Conservation (phyloP, 2,329 filamentous ascomycete genomes). For the Talaromyces pinophilus region DNA sequence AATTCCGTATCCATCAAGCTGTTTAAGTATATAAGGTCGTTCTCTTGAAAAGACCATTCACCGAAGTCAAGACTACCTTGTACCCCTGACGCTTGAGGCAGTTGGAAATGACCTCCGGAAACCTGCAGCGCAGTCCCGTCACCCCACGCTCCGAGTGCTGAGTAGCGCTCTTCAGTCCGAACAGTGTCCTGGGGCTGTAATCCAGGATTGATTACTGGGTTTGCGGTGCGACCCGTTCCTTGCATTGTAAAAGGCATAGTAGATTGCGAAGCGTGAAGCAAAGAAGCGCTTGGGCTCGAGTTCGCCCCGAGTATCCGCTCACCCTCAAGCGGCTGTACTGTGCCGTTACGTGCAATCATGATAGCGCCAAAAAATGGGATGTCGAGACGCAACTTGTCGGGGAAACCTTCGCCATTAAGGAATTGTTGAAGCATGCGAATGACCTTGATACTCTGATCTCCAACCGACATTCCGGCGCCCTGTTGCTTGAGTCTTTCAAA, state of each 20-base stretch:
- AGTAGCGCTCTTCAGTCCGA: not conserved
- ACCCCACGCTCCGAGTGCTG: not conserved
- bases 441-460: not conserved
- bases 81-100: not conserved
- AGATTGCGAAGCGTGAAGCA: not conserved
- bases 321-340: not conserved
- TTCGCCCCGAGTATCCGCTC: not conserved
- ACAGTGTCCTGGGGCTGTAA: not conserved
- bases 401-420: not conserved
- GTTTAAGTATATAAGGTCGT: not conserved
- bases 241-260: not conserved
- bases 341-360: not conserved
- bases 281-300: not conserved
- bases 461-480: not conserved
- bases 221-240: not conserved
- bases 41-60: not conserved
- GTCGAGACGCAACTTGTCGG: not conserved
- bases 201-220: not conserved
- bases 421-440: not conserved
- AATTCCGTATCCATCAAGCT: not conserved
- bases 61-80: not conserved
- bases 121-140: not conserved
- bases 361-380: not conserved
- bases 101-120: not conserved
- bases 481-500: not conserved